Percentiles rank a stretch among this genome's conserved stretches.
These are phyloP conservation scores for Talinum fruticosum DNA, from an alignment of 148 eudicot genomes.

Conservation along the genomic window DNA sequence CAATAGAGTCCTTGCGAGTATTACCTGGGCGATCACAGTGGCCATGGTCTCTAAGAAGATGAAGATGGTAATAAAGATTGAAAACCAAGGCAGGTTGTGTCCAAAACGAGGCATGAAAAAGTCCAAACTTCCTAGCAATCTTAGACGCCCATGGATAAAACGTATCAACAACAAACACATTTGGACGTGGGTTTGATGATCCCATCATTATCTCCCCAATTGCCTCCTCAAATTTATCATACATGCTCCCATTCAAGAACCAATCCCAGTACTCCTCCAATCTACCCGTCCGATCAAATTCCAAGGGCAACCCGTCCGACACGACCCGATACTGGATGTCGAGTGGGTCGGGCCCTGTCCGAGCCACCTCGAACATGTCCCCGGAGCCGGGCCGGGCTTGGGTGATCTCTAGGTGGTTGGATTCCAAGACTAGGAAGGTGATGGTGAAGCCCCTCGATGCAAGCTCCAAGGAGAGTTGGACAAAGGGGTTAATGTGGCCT, in stretches of 20 bases:
- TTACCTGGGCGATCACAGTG: conserved; percentile 50
- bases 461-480: conserved; percentile 53
- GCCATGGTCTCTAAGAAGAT: conserved; percentile 38
- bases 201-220: conserved; percentile 27
- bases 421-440: conserved; percentile 63
- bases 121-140: conserved; percentile 51
- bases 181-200: conserved; percentile 29
- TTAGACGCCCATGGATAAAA: conserved; percentile 62
- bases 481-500: conserved; percentile 61
- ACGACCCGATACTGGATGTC: conserved; percentile 23
- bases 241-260: conserved; percentile 42
- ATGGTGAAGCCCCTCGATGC: conserved; percentile 62
- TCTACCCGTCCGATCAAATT: conserved; percentile 22
- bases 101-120: conserved; percentile 60
- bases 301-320: conserved; percentile 29
- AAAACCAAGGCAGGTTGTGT: conserved; percentile 72
- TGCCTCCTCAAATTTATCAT: conserved; percentile 42
- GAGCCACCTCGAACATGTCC: conserved; percentile 37
- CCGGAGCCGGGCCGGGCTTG: conserved; percentile 31
- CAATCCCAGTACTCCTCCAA: conserved; percentile 28
- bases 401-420: conserved; percentile 43
- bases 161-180: conserved; percentile 59
- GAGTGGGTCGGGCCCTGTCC: conserved; percentile 25
- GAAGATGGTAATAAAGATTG: conserved; percentile 48
- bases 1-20: conserved; percentile 45